Percentiles rank a stretch among this genome's conserved stretches.
Conservation (phyloP, 2,329 filamentous ascomycete species). For the Fusarium circinatum region DNA sequence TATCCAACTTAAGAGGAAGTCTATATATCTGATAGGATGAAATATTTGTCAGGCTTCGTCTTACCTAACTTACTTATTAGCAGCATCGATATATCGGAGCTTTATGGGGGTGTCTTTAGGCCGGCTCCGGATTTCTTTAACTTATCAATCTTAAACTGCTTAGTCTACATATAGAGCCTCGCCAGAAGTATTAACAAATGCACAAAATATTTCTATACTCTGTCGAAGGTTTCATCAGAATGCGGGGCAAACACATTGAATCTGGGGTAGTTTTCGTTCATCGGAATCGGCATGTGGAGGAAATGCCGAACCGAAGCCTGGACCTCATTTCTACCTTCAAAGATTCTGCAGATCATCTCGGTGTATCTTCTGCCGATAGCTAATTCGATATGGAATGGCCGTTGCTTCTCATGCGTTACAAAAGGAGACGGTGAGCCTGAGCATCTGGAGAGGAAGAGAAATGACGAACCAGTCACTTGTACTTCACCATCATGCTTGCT, state of each 20-base stretch:
- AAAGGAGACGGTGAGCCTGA: not conserved
- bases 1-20: not conserved
- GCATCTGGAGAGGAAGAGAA: not conserved
- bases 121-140: not conserved
- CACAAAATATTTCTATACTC: not conserved
- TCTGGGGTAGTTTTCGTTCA: not conserved
- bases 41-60: not conserved
- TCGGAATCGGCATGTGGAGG: slow-evolving; percentile 1
- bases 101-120: not conserved
- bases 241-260: not conserved
- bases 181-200: not conserved
- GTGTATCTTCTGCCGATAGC: not conserved
- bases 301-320: not conserved
- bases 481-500: not conserved
- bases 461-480: not conserved
- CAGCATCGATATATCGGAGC: not conserved
- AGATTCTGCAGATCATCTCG: not conserved
- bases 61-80: not conserved
- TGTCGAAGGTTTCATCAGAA: not conserved
- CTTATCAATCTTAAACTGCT: not conserved
- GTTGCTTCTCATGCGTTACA: not conserved
- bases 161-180: not conserved
- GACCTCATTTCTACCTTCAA: not conserved
- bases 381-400: not conserved
- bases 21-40: not conserved